Conservation (phyloP, 2,329 filamentous ascomycete genomes). For the Fusarium sp. region DNA sequence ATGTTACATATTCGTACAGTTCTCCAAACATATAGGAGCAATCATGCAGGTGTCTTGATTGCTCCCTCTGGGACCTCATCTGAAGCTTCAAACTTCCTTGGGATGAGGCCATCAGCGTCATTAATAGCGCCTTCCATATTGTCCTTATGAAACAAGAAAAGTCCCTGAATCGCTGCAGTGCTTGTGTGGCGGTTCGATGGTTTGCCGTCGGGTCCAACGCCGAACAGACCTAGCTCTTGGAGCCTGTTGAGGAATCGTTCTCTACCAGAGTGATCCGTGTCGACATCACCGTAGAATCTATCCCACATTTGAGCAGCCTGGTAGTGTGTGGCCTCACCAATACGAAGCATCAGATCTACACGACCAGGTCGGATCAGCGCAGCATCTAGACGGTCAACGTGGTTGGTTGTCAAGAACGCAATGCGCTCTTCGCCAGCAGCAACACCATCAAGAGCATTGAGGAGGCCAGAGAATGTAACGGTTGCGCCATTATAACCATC, state of each 20-base stretch:
- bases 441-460: slow-evolving; percentile 91
- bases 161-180: slow-evolving; percentile 90
- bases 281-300: slow-evolving; percentile 90
- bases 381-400: slow-evolving; percentile 88
- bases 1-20: slow-evolving; percentile 29
- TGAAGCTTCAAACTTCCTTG: slow-evolving; percentile 66
- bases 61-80: slow-evolving; percentile 53
- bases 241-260: slow-evolving; percentile 78
- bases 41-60: slow-evolving; percentile 57
- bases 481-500: slow-evolving; percentile 90
- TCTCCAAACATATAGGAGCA: neutral
- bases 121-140: slow-evolving; percentile 87
- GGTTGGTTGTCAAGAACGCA: slow-evolving; percentile 94
- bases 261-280: slow-evolving; percentile 71
- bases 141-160: slow-evolving; percentile 96
- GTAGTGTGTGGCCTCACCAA: slow-evolving; percentile 87
- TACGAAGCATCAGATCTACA: slow-evolving; percentile 91
- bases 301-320: slow-evolving; percentile 93
- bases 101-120: slow-evolving; percentile 78
- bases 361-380: slow-evolving; percentile 91
- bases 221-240: slow-evolving; percentile 77
- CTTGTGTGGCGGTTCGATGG: slow-evolving; percentile 72
- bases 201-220: slow-evolving; percentile 63
- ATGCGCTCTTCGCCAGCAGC: slow-evolving; percentile 94
- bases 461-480: slow-evolving; percentile 91